Evolutionary conservation across 2,329 filamentous ascomycete species (phyloP), one percentile per base, ranked within the genome.

Genomic region (Trichophaea hybrida): DNA sequence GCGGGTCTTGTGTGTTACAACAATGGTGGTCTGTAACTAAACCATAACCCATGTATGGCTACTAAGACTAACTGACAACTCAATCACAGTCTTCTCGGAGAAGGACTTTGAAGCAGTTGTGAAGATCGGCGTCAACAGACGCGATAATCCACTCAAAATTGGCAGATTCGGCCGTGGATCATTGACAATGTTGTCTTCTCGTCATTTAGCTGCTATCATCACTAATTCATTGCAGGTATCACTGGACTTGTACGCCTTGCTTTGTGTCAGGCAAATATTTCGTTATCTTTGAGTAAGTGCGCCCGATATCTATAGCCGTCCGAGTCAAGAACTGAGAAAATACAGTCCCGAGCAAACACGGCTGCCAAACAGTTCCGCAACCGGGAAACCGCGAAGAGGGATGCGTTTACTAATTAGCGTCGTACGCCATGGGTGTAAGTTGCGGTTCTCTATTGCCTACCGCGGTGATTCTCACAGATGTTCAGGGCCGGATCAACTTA

Each of bases 161-260:
- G 71, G 71, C 7, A 69, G 70, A 60, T 72, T 72, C 59, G 71
- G 71, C 4, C 61, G 70, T 34, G 71, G 71, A 1, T 69, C 69
- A 5, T 67, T 72, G 53, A 72, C 69, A 2, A 72, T 72, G 38
- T 17, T 31, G 15, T n/a, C n/a, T n/a, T 32, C 32, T 17, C n/a
- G 37, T 43, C 1, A 33, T 13, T 5, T 34, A 33, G 12, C 31
- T 17, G 17, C 17, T 12, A 5, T 38, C 1, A 2, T 24, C 24
- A 24, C 24, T 24, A 24, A 24, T 24, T 2, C 3, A 24, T 24
- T 1, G 24, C 24, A 24, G 24, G 70, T 72, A 69, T 61, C 71
- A 72, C 54, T 72, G 68, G 62, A 72, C 70, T 12, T 69, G 71
- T 49, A 67, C 68, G 40, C 71, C 71, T 4, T 70, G 70, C 64